These are phyloP conservation scores for Pseudozyma tsukubaensis DNA, from an alignment of 1,284 basidiomycete species.

Conservation along the genomic window DNA sequence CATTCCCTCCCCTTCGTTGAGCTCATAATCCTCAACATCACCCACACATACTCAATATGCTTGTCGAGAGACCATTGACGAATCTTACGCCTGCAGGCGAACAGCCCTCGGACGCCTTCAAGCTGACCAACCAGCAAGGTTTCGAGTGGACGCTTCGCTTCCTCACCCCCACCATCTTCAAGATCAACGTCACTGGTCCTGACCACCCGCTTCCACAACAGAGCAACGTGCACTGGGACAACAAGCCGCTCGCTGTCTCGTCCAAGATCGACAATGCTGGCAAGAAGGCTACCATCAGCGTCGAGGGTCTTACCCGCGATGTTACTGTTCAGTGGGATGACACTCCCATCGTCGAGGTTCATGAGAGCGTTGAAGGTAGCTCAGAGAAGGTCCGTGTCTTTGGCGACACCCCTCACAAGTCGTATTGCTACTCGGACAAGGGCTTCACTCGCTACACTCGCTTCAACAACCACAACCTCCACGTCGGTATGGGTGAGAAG, in stretches of 20 bases:
- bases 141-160: conserved; percentile 68
- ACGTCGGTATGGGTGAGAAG: conserved; percentile 71
- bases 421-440: conserved; percentile 69
- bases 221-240: conserved; percentile 67
- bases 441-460: conserved; percentile 65
- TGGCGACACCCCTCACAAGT: conserved; percentile 68
- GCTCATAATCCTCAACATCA: conserved; percentile 1
- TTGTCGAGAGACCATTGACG: conserved; percentile 45
- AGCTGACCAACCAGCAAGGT: conserved; percentile 52
- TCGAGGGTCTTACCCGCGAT: conserved; percentile 44
- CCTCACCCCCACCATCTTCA: conserved; percentile 66
- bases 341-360: conserved; percentile 63
- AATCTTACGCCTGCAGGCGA: conserved; percentile 24
- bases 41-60: conserved; percentile 19
- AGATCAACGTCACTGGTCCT: conserved; percentile 67
- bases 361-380: conserved; percentile 46
- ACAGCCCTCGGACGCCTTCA: conserved; percentile 41
- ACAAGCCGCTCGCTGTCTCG: conserved; percentile 53
- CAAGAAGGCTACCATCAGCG: conserved; percentile 43
- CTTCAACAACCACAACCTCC: conserved; percentile 55
- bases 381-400: conserved; percentile 56
- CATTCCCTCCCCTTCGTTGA: neutral
- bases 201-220: conserved; percentile 69
- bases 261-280: conserved; percentile 55
- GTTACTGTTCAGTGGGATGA: conserved; percentile 49